phyloP scores from a whole-genome alignment of 1,139 yeast genomes.

The Candida glucosophila region DNA sequence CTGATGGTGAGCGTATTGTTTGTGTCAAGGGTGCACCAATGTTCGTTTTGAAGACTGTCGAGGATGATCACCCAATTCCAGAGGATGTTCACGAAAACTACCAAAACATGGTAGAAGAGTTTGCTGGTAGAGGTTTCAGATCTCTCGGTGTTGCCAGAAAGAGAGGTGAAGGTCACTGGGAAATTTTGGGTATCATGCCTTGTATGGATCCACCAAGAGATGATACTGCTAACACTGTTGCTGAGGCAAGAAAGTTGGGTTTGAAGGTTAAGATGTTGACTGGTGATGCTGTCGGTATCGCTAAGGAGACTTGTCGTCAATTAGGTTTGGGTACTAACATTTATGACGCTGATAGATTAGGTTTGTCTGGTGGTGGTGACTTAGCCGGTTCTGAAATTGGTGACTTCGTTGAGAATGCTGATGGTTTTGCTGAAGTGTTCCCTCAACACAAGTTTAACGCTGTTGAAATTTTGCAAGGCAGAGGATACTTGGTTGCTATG shows the following conservation, averaged over 20 bases:
- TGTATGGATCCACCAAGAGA: slow-evolving; percentile 99
- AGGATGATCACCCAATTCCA: slow-evolving; percentile 93
- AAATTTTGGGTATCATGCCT: slow-evolving; percentile 95
- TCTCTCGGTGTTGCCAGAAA: slow-evolving; percentile 98
- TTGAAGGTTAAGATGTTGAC: slow-evolving; percentile 95
- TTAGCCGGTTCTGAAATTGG: slow-evolving; percentile 95
- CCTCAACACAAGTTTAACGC: slow-evolving; percentile 94
- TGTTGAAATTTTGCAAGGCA: slow-evolving; percentile 79
- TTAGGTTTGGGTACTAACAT: slow-evolving; percentile 95
- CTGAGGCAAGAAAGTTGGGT: slow-evolving; percentile 90
- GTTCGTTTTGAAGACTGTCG: slow-evolving; percentile 90
- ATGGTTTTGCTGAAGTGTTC: slow-evolving; percentile 97
- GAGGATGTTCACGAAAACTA: slow-evolving; percentile 92
- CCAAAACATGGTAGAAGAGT: slow-evolving; percentile 95
- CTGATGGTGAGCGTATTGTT: slow-evolving; percentile 92
- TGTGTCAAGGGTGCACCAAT: slow-evolving; percentile 99
- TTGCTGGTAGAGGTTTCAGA: slow-evolving; percentile 98
- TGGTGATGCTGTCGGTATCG: slow-evolving; percentile 99
- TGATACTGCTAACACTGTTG: slow-evolving; percentile 93
- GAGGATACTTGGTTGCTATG: slow-evolving; percentile 96
- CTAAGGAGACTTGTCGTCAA: slow-evolving; percentile 98
- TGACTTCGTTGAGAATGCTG: slow-evolving; percentile 93
- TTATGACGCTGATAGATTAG: slow-evolving; percentile 94
- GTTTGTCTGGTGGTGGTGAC: slow-evolving; percentile 94
- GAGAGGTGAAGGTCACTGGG: slow-evolving; percentile 99